Conservation (phyloP, 805 yeast species). For the Yarrowia porcina region DNA sequence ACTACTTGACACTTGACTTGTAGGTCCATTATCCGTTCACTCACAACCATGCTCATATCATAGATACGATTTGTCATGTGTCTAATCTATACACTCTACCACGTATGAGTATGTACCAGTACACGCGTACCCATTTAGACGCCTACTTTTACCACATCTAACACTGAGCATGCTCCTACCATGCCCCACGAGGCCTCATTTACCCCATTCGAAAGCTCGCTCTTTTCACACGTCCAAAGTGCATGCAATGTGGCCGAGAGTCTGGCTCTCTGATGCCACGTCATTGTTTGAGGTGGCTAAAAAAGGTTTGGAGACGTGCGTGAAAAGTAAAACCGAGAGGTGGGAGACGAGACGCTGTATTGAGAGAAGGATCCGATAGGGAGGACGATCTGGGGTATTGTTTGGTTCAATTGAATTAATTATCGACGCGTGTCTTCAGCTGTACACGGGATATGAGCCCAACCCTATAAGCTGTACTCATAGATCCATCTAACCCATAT, state of each 20-base stretch:
- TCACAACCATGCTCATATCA: too few species aligned
- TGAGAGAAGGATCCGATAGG: not conserved
- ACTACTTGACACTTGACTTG: too few species aligned
- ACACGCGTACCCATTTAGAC: not conserved
- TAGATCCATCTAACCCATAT: not conserved
- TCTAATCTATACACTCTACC: too few species aligned
- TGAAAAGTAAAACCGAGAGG: not conserved
- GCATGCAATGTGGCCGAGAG: not conserved
- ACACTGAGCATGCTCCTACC: too few species aligned
- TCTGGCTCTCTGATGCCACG: not conserved
- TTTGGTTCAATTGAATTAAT: not conserved
- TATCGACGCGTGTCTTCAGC: not conserved
- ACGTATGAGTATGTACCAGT: too few species aligned
- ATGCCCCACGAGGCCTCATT: not conserved
- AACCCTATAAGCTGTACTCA: not conserved
- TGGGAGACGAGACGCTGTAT: not conserved
- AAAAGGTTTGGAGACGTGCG: conserved; percentile 5
- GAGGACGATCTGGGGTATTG: conserved; percentile 10
- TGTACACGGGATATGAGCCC: not conserved
- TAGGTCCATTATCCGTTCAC: too few species aligned
- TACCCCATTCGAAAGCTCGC: not conserved
- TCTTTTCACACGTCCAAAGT: not conserved
- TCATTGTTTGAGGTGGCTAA: conserved; percentile 2
- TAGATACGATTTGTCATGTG: too few species aligned
- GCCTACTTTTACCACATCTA: too few species aligned